Base-by-base conservation (phyloP, 2,329 filamentous ascomycete genomes). In the Alternaria solani region DNA sequence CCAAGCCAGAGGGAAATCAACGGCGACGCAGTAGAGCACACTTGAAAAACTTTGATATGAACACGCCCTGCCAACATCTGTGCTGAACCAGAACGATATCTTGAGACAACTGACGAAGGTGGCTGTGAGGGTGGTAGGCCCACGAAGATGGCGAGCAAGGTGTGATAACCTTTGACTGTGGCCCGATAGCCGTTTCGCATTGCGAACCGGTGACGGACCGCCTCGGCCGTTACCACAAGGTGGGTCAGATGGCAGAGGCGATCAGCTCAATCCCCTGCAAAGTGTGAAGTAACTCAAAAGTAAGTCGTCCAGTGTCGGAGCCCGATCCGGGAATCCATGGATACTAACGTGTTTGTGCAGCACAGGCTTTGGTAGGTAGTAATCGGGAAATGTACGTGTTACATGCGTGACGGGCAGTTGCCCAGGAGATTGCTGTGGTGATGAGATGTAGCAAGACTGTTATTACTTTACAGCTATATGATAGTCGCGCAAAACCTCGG, bases 401-500 rank as follows among this genome's bases (percentile, higher is more conserved):
- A 14, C 32, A 16, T 36, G 5, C 32, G 12, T 36, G 32, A 39
- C n/a, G 8, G 18, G 7, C 38, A 18, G n/a, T 2, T 9, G 3
- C 7, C 18, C 7, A 11, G 18, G 30, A 34, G 2, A 25, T 48
- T 48, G 30, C 5, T 36, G 12, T 36, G 18, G 14, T 16, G 32
- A 36, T 36, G 9, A 34, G 14, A 25, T 34, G 7, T 48, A 34
- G 46, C 30, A 34, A 48, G 18, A 43, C 41, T 36, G 46, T 36
- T 36, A 36, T 36, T 36, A 36, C 18, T 25, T 38, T 5, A 53
- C 39, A 43, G 18, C 38, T 53, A 53, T 43, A 53, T 26, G 11
- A 34, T 3, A 43, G 51, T 42, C 3, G 23, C 20, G 51, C 38
- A 43, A 53, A 53, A 43, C 43, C 26, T 53, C 38, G 51, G 48